Conservation (phyloP, 75 land plant species). For the Cupressus sempervirens region DNA sequence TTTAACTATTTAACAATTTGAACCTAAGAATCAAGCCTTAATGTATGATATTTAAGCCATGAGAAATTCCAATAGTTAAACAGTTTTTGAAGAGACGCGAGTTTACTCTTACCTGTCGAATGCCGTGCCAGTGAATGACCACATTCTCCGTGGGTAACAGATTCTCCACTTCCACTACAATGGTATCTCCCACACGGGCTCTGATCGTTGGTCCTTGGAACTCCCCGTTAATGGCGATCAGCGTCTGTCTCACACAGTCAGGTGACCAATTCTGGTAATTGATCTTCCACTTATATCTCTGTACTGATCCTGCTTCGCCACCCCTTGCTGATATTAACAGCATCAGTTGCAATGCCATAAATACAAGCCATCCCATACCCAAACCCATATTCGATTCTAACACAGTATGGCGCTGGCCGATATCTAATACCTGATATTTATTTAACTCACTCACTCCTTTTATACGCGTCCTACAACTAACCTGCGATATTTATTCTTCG, state of each 20-base stretch:
- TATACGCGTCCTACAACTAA: no score
- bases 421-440: background rate
- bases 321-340: background rate
- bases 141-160: constrained; percentile 51
- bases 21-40: no score
- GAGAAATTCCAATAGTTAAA: no score
- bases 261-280: constrained; percentile 14
- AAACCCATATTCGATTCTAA: background rate
- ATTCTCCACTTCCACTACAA: constrained; percentile 22
- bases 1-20: no score
- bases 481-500: no score
- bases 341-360: background rate
- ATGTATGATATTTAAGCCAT: no score
- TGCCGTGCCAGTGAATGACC: constrained; percentile 89
- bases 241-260: constrained; percentile 29
- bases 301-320: background rate
- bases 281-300: background rate
- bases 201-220: constrained; percentile 33
- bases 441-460: no score
- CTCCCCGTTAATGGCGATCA: constrained; percentile 29
- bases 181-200: constrained; percentile 26
- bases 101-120: constrained; percentile 51
- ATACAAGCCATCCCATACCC: background rate
- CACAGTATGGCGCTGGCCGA: no score
- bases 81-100: no score